Evolutionary conservation across 768 basidiomycete species (phyloP).

Genomic region (Leccinum variicolor): DNA sequence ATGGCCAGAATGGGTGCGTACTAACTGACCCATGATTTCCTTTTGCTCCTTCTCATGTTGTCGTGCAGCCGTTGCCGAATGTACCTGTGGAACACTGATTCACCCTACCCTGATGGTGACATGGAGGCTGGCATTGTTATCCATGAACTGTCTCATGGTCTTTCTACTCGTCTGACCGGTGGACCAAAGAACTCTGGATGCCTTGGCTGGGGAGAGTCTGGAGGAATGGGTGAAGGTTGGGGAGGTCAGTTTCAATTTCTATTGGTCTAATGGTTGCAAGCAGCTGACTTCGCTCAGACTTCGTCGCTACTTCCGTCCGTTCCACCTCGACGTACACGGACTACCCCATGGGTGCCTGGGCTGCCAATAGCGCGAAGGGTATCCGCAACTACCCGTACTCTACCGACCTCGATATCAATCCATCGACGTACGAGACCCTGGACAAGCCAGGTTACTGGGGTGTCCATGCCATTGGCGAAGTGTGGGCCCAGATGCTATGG

Average conservation of each 20-base stretch:
- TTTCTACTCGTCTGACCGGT: conserved; percentile 92
- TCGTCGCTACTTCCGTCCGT: conserved; percentile 83
- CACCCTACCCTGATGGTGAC: conserved; percentile 92
- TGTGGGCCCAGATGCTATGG: conserved; percentile 94
- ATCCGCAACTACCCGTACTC: conserved; percentile 92
- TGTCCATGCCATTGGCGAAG: conserved; percentile 89
- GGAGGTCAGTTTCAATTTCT: conserved; percentile 47
- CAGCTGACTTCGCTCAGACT: conserved; percentile 43
- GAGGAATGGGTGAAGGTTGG: conserved; percentile 99
- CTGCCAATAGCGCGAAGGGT: conserved; percentile 69
- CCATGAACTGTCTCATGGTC: conserved; percentile 83
- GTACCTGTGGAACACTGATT: conserved; percentile 93
- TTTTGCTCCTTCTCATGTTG: background rate
- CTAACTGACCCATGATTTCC: background rate
- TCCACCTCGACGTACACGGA: conserved; percentile 70
- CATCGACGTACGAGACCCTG: conserved; percentile 90
- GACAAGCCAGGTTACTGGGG: conserved; percentile 95
- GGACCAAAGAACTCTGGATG: conserved; percentile 92
- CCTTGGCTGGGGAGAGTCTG: conserved; percentile 92
- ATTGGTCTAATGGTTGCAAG: background rate
- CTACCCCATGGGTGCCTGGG: conserved; percentile 95
- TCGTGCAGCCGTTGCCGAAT: conserved; percentile 70
- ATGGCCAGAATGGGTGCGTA: conserved; percentile 71
- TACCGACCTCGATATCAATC: conserved; percentile 73
- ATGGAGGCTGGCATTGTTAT: conserved; percentile 97